Evolutionary conservation across 306 rosid species (phyloP).

Genomic region (Calophaca sinica): DNA sequence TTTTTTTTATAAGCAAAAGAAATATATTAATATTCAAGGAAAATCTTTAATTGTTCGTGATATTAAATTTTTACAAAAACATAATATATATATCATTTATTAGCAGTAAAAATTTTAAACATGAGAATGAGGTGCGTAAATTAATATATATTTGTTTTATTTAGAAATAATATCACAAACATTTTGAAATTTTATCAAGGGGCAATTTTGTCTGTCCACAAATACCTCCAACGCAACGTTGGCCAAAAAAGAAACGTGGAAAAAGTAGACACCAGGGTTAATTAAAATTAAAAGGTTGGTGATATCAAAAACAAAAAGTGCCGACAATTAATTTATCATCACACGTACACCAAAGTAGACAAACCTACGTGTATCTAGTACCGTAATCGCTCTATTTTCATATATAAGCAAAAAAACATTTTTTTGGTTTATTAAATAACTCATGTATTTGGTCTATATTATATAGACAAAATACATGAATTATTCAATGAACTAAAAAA

Average conservation of each 20-base stretch:
- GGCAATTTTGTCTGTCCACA: too few species aligned
- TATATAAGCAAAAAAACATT: too few species aligned
- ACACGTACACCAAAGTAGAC: background rate
- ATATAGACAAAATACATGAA: too few species aligned
- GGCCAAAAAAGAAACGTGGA: background rate
- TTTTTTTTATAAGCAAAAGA: too few species aligned
- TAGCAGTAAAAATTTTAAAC: too few species aligned
- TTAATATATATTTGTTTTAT: too few species aligned
- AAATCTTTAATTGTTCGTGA: background rate
- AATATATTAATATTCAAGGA: too few species aligned
- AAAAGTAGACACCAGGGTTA: background rate
- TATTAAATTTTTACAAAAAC: background rate
- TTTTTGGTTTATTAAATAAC: too few species aligned
- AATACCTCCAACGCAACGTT: background rate
- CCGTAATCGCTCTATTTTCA: too few species aligned
- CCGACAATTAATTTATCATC: conserved; percentile 7
- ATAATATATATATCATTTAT: background rate
- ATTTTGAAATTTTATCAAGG: background rate
- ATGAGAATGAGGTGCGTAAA: too few species aligned
- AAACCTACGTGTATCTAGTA: background rate
- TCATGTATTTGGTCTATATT: too few species aligned
- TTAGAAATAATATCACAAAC: background rate
- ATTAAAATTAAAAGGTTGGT: background rate
- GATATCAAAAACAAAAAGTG: background rate
- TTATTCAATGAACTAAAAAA: too few species aligned